These are phyloP conservation scores for Ramaria rubella DNA, from an alignment of 768 basidiomycete species.

Conservation along the genomic window DNA sequence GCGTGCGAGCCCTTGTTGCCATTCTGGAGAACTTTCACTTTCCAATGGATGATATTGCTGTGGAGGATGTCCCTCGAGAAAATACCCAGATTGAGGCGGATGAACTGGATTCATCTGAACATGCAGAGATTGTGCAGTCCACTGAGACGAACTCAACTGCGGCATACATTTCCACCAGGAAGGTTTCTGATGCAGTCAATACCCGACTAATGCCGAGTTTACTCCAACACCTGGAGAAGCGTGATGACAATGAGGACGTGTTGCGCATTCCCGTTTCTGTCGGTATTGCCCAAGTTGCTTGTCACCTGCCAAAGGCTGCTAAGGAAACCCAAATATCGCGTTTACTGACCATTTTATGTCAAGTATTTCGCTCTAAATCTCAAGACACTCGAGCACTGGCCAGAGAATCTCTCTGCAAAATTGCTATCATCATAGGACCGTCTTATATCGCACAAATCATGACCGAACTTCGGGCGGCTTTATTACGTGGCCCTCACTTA, in stretches of 20 bases:
- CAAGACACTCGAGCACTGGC: slow-evolving; percentile 88
- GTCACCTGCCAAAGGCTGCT: slow-evolving; percentile 60
- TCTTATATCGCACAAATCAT: slow-evolving; percentile 66
- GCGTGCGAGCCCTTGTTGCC: slow-evolving; percentile 77
- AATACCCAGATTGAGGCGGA: slow-evolving; percentile 14
- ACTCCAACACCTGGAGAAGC: slow-evolving; percentile 73
- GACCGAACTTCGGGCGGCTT: slow-evolving; percentile 75
- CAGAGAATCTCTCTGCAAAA: slow-evolving; percentile 76
- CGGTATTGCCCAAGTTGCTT: slow-evolving; percentile 80
- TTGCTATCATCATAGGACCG: slow-evolving; percentile 66
- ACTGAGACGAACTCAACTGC: not conserved
- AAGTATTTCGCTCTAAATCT: slow-evolving; percentile 87
- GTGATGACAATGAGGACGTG: slow-evolving; percentile 76
- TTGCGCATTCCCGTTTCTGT: slow-evolving; percentile 84
- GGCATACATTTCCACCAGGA: slow-evolving; percentile 1
- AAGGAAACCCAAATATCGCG: slow-evolving; percentile 66
- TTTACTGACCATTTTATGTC: slow-evolving; percentile 78
- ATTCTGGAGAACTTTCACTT: slow-evolving; percentile 91
- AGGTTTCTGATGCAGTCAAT: slow-evolving; percentile 72
- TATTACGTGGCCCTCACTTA: slow-evolving; percentile 87
- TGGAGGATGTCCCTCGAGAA: slow-evolving; percentile 20
- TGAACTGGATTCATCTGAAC: slow-evolving; percentile 17
- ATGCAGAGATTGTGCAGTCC: slow-evolving; percentile 16
- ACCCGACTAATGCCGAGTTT: slow-evolving; percentile 71
- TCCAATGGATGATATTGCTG: slow-evolving; percentile 58